Percentiles rank a stretch among this genome's conserved stretches.
Evolutionary conservation across 768 basidiomycete species (phyloP).

Genomic region (Xanthoconium purpureum): DNA sequence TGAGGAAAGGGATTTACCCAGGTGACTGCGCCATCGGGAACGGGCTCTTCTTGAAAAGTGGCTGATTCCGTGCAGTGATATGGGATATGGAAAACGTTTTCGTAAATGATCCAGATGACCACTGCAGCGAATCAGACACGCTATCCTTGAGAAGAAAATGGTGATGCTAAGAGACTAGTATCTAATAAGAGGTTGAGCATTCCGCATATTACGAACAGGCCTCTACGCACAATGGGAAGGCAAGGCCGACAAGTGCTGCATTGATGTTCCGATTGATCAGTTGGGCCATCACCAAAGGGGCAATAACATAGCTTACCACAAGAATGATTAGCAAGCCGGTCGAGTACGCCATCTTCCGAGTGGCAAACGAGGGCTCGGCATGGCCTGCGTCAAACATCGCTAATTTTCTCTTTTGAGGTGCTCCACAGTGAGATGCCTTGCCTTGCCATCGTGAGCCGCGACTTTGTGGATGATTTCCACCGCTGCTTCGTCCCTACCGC

Average conservation of each 20-base stretch:
- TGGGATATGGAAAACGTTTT: neutral
- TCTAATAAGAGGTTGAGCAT: constrained; percentile 20
- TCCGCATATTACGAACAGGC: neutral
- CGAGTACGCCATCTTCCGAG: constrained; percentile 48
- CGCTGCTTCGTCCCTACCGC: constrained; percentile 61
- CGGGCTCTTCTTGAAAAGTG: neutral
- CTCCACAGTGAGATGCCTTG: constrained; percentile 47
- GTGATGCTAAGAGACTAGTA: constrained; percentile 39
- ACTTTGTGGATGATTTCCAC: constrained; percentile 61
- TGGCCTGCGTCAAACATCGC: constrained; percentile 41
- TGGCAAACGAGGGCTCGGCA: constrained; percentile 48
- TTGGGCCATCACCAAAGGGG: neutral
- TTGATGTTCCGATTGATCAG: neutral
- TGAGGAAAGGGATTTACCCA: neutral
- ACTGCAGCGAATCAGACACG: neutral
- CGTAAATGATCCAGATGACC: too few relatives aligned
- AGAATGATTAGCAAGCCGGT: constrained; percentile 48
- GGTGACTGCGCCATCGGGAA: neutral
- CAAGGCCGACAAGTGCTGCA: constrained; percentile 70
- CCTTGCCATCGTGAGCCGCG: constrained; percentile 56
- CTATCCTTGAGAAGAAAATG: neutral
- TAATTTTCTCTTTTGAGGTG: constrained; percentile 45
- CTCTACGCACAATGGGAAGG: constrained; percentile 57
- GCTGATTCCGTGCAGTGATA: too few relatives aligned
- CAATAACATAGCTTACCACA: constrained; percentile 36